Evolutionary conservation across 2,329 filamentous ascomycete genomes (phyloP), one percentile per base, ranked within the genome.

Genomic region (Nigrospora osmanthi): DNA sequence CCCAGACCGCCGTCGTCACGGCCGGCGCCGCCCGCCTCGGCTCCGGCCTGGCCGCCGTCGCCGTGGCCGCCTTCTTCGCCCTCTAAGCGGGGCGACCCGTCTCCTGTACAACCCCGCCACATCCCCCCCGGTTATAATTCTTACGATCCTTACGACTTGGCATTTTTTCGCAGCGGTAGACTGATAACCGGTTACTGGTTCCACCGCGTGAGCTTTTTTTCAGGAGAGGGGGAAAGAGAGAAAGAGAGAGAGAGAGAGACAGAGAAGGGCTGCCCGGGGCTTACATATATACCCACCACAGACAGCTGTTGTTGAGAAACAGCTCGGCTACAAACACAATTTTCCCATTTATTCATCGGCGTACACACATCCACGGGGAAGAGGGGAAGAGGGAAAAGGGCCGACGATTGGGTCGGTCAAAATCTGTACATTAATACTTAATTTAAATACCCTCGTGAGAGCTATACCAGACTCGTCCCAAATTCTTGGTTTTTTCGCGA

Each of bases 81-180:
- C 62, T 78, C 55, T 77, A 75, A 71, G 47, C 35, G 37, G 38
- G 35, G 39, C 41, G n/a, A 42, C 35, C 46, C 23, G 45, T 45
- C 50, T 52, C 43, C 42, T 37, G 46, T 23, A 50, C 49, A 52
- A 50, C 38, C 47, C 35, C 54, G 49, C 52, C 54, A 47, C n/a
- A n/a, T n/a, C n/a, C n/a, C 44, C 41, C 51, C 49, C 52, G 57
- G 54, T 57, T 74, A 64, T 62, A 61, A 68, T 76, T 76, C 71
- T 74, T 70, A 77, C 74, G 73, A 75, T 78, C 73, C 71, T 76
- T 76, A 73, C 67, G 69, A 73, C 38, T 19, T 16, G 37, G 38
- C 42, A 23, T 43, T 31, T 47, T n/a, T n/a, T n/a, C n/a, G n/a
- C n/a, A n/a, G 23, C 23, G 23, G 23, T 28, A 28, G 23, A 34